Evolutionary conservation across 2,329 filamentous ascomycete species (phyloP).

Genomic region (Chaetomium sp.): DNA sequence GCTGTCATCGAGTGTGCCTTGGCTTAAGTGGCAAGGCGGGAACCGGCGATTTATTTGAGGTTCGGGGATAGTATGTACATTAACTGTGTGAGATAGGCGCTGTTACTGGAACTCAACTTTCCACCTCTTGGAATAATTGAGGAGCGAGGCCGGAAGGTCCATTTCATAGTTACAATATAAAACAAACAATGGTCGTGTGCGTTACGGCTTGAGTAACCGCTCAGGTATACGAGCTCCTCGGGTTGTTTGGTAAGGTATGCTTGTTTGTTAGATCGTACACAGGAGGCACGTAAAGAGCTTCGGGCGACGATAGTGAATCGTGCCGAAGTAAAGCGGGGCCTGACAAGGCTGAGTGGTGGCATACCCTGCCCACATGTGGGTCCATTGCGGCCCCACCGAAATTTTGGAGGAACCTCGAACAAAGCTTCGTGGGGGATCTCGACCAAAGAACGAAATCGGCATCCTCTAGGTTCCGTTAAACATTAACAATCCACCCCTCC

Average conservation of each 20-base stretch:
- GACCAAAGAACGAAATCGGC: constrained; percentile 1
- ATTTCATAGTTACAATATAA: neutral
- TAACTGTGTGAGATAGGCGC: neutral
- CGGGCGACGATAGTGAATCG: no score
- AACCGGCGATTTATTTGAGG: neutral
- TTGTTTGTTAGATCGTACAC: neutral
- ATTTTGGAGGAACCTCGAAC: constrained; percentile 8
- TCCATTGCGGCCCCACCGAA: neutral
- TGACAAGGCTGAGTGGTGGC: neutral
- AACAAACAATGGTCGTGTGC: neutral
- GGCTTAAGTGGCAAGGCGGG: neutral
- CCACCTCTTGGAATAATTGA: neutral
- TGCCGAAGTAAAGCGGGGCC: neutral
- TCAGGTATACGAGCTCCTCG: neutral
- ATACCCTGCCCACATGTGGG: neutral
- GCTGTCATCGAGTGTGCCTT: constrained; percentile 21
- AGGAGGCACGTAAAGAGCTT: no score
- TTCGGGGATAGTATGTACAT: neutral
- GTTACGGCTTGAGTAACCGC: no score
- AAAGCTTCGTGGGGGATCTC: neutral
- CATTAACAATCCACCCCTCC: neutral
- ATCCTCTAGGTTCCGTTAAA: neutral
- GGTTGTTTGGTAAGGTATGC: neutral
- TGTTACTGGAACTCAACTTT: neutral
- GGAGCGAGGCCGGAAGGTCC: neutral